Base-by-base conservation (phyloP, 2,329 filamentous ascomycete genomes). In the Rhinocladiella mackenziei region DNA sequence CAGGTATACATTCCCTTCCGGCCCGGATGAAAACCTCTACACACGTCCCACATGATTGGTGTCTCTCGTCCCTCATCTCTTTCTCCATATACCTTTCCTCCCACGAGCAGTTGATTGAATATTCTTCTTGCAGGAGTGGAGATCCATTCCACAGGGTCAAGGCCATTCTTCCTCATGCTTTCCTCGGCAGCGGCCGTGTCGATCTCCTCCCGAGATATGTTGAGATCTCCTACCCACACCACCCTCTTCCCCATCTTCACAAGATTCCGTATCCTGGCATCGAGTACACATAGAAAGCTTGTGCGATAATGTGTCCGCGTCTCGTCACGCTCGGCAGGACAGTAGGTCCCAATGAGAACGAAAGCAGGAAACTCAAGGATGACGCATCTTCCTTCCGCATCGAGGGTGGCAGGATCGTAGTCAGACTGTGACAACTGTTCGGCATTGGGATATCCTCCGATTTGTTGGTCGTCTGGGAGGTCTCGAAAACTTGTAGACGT, bases 311-410 rank as follows among this genome's bases (percentile, higher is more conserved):
- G 81, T 56, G 89, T 83, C 18, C 92, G 78, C 2, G 80, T 78
- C 50, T 92, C 87, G 57, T 95, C 89, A 46, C 89, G 81, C 58
- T 85, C 89, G 15, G 91, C 92, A 8, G 92, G 92, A 57, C 86
- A 87, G 66, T 98, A 97, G 2, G 94, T 83, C 3, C 91, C 92
- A 38, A 98, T 78, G 11, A 98, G 76, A 3, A 98, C 88, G 62
- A 98, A 97, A 2, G 88, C 89, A 0, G 89, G 87, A 56, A 98
- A 97, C 61, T 97, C 92, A 3, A 98, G 74, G 31, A 95, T 75
- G 5, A 97, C 80, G 57, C 89, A 95, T 35, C 92, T 83, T 1
- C 92, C 92, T 70, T 98, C 92, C 0, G 86, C 86, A 62, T 98
- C 92, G 5, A 97, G 77, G 1, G 75, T 75, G 2, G 75, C 71